Percentiles rank a stretch among this genome's conserved stretches.
These are phyloP conservation scores for Diaporthe citri DNA, from an alignment of 2,329 filamentous ascomycete species.

Conservation along the genomic window DNA sequence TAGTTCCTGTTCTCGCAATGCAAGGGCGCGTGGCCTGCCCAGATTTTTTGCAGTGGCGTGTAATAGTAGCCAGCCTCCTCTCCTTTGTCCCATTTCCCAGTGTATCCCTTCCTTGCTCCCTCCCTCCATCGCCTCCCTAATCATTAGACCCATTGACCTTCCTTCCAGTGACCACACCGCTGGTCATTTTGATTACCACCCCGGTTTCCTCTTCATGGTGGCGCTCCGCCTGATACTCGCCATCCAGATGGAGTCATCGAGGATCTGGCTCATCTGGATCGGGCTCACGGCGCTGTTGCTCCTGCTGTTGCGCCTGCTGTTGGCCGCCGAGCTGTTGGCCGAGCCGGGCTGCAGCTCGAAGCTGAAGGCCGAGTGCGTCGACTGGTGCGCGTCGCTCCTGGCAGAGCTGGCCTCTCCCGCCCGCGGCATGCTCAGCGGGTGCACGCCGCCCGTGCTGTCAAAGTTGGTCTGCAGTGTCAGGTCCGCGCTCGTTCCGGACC, in stretches of 20 bases:
- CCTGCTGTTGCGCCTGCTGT: conserved; percentile 62
- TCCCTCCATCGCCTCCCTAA: background rate
- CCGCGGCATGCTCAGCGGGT: conserved; percentile 68
- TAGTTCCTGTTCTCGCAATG: background rate
- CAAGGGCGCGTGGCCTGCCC: background rate
- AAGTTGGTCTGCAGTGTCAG: conserved; percentile 56
- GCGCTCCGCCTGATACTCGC: conserved; percentile 92
- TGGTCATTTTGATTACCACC: conserved; percentile 37
- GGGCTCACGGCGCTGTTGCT: conserved; percentile 79
- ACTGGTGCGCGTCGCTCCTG: conserved; percentile 51
- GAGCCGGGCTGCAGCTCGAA: conserved; percentile 67
- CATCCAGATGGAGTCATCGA: conserved; percentile 93
- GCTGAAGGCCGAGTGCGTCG: conserved; percentile 67
- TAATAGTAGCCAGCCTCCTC: conserved; percentile 10
- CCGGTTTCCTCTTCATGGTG: conserved; percentile 62
- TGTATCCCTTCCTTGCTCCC: background rate
- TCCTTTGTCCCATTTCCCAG: background rate
- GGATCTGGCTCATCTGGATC: conserved; percentile 83
- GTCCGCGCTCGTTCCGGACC: conserved; percentile 58
- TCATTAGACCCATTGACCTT: conserved; percentile 26
- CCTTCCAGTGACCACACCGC: background rate
- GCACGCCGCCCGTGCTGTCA: conserved; percentile 48
- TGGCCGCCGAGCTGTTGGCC: conserved; percentile 42
- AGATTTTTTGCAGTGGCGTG: background rate
- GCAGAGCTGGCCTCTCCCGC: conserved; percentile 52